phyloP scores from a whole-genome alignment of 1,284 basidiomycete species.

The Blastosporella zonata region DNA sequence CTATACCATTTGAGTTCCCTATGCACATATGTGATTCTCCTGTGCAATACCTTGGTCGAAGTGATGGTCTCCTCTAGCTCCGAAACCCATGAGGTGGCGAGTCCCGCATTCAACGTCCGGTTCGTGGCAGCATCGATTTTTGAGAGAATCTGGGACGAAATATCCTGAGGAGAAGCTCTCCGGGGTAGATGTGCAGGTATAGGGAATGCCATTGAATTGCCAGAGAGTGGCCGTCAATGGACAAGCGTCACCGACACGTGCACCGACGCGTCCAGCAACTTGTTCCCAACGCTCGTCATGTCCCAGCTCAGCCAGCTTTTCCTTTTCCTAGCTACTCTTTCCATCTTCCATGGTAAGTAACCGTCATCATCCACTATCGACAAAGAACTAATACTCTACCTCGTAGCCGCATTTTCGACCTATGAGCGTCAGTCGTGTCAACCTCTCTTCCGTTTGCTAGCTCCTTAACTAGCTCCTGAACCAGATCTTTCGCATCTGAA shows the following conservation, averaged over 20 bases:
- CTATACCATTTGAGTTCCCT: constrained; percentile 33
- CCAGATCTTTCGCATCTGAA: constrained; percentile 73
- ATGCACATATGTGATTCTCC: constrained; percentile 1
- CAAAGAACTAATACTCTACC: constrained; percentile 1
- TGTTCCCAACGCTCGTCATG: constrained; percentile 33
- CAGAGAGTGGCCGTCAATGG: constrained; percentile 9
- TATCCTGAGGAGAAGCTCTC: constrained; percentile 50
- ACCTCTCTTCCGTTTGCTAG: neutral
- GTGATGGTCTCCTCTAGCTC: constrained; percentile 69
- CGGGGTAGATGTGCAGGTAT: constrained; percentile 68
- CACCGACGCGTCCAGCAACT: constrained; percentile 10
- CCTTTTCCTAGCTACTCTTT: constrained; percentile 41
- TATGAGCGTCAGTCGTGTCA: constrained; percentile 60
- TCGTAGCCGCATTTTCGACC: constrained; percentile 40
- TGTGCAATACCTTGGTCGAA: constrained; percentile 55
- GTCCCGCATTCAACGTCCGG: constrained; percentile 52
- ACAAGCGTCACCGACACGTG: constrained; percentile 18
- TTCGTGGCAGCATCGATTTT: constrained; percentile 62
- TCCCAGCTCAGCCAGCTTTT: constrained; percentile 41
- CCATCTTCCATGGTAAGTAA: constrained; percentile 49
- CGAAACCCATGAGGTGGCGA: constrained; percentile 64
- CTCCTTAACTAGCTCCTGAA: constrained; percentile 8
- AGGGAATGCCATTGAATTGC: constrained; percentile 61
- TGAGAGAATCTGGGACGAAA: constrained; percentile 63
- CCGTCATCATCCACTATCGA: neutral